Conservation (phyloP, 2,329 filamentous ascomycete genomes). For the Ustulina deusta region DNA sequence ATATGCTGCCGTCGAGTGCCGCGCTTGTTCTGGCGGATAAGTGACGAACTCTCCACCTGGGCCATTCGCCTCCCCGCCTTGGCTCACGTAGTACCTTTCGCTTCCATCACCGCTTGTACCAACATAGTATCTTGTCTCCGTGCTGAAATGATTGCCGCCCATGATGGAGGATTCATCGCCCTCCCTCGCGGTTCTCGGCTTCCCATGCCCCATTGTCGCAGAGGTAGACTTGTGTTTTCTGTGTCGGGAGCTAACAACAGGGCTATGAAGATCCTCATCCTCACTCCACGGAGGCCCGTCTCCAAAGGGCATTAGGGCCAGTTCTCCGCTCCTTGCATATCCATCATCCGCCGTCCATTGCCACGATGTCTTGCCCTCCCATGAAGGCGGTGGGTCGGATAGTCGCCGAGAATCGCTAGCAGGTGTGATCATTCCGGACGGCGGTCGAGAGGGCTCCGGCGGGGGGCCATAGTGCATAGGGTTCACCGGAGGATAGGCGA, state of each 20-base stretch:
- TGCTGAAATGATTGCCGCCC: slow-evolving; percentile 64
- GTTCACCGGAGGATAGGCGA: slow-evolving; percentile 86
- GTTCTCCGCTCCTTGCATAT: slow-evolving; percentile 73
- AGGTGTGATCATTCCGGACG: slow-evolving; percentile 86
- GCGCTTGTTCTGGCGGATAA: slow-evolving; percentile 74
- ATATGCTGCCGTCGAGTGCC: slow-evolving; percentile 66
- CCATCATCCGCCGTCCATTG: slow-evolving; percentile 65
- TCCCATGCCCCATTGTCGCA: slow-evolving; percentile 60
- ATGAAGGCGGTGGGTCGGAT: slow-evolving; percentile 83
- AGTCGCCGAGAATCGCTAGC: slow-evolving; percentile 82
- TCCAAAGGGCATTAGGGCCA: slow-evolving; percentile 85
- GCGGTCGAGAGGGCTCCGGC: slow-evolving; percentile 75
- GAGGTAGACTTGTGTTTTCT: slow-evolving; percentile 84
- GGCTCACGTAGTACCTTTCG: slow-evolving; percentile 79
- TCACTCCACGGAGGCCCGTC: slow-evolving; percentile 95
- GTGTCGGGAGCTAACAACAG: slow-evolving; percentile 85
- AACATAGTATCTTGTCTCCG: slow-evolving; percentile 74
- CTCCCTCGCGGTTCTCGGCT: slow-evolving; percentile 59
- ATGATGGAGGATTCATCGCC: slow-evolving; percentile 58
- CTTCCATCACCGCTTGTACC: slow-evolving; percentile 76
- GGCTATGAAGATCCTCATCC: slow-evolving; percentile 93
- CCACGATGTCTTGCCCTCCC: slow-evolving; percentile 77
- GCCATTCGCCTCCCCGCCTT: slow-evolving; percentile 77
- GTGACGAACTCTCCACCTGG: slow-evolving; percentile 85
- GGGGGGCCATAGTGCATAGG: slow-evolving; percentile 95